Evolutionary conservation across 1,284 basidiomycete genomes (phyloP).

Genomic region (Marasmius sp.): DNA sequence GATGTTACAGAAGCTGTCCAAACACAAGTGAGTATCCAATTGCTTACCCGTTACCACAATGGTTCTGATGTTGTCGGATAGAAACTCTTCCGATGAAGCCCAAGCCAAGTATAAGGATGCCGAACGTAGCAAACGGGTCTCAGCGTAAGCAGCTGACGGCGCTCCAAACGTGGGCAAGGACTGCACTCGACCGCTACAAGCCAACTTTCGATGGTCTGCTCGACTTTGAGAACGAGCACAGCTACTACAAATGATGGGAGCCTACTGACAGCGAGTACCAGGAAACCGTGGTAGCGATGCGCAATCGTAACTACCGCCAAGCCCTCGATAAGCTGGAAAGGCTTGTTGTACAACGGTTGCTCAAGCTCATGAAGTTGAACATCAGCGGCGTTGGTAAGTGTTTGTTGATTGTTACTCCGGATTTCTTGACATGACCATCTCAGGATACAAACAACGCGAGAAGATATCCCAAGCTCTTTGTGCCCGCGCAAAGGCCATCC

Average conservation of each 20-base stretch:
- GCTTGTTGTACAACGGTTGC: slow-evolving; percentile 21
- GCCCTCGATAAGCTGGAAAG: slow-evolving; percentile 21
- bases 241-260: slow-evolving; percentile 15
- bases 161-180: too few relatives aligned
- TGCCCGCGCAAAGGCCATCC: slow-evolving; percentile 22
- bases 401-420: neutral
- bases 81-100: too few relatives aligned
- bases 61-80: too few relatives aligned
- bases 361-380: slow-evolving; percentile 19
- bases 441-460: slow-evolving; percentile 27
- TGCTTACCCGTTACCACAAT: too few relatives aligned
- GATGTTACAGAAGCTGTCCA: slow-evolving; percentile 8
- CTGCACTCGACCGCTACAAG: too few relatives aligned
- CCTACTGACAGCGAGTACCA: slow-evolving; percentile 8
- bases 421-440: neutral
- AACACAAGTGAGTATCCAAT: slow-evolving; percentile 12
- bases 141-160: too few relatives aligned
- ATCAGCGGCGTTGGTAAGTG: neutral
- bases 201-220: too few relatives aligned
- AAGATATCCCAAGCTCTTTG: slow-evolving; percentile 26
- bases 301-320: slow-evolving; percentile 15
- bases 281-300: slow-evolving; percentile 1
- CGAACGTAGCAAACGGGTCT: too few relatives aligned
- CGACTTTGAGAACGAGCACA: neutral
- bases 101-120: too few relatives aligned